Conservation (phyloP, 2,329 filamentous ascomycete species). For the Aaosphaeria pasadenensis region DNA sequence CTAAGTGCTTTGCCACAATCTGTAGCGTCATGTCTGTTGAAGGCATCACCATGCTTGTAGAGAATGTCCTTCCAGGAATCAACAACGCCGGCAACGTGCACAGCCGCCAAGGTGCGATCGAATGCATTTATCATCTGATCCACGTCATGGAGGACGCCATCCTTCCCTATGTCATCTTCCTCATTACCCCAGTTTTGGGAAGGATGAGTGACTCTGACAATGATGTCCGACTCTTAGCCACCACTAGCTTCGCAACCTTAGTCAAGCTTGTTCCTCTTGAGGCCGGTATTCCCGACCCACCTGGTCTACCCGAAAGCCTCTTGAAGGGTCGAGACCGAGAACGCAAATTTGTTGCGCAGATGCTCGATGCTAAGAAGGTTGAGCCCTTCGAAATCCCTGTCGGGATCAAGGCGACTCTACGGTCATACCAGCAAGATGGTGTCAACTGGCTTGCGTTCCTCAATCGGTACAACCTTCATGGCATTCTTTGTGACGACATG, state of each 20-base stretch:
- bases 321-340: slow-evolving; percentile 89
- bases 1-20: slow-evolving; percentile 94
- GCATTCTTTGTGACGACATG: slow-evolving; percentile 99
- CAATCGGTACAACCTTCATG: slow-evolving; percentile 96
- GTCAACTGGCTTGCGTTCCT: slow-evolving; percentile 99
- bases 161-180: slow-evolving; percentile 95
- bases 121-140: slow-evolving; percentile 94
- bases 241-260: slow-evolving; percentile 92
- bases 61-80: slow-evolving; percentile 88
- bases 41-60: slow-evolving; percentile 93
- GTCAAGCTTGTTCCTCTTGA: slow-evolving; percentile 97
- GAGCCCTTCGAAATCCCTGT: slow-evolving; percentile 92
- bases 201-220: slow-evolving; percentile 99
- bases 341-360: slow-evolving; percentile 92
- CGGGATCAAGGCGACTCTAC: slow-evolving; percentile 92
- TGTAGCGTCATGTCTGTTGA: slow-evolving; percentile 95
- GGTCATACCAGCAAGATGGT: slow-evolving; percentile 96
- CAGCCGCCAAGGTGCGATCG: slow-evolving; percentile 88
- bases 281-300: slow-evolving; percentile 94
- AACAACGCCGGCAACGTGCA: slow-evolving; percentile 86
- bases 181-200: slow-evolving; percentile 93
- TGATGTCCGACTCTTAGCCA: slow-evolving; percentile 89
- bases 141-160: slow-evolving; percentile 98
- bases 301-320: slow-evolving; percentile 83
- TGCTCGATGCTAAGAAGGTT: slow-evolving; percentile 95